Evolutionary conservation across 805 yeast genomes (phyloP).

Genomic region (Starmerella stellata): DNA sequence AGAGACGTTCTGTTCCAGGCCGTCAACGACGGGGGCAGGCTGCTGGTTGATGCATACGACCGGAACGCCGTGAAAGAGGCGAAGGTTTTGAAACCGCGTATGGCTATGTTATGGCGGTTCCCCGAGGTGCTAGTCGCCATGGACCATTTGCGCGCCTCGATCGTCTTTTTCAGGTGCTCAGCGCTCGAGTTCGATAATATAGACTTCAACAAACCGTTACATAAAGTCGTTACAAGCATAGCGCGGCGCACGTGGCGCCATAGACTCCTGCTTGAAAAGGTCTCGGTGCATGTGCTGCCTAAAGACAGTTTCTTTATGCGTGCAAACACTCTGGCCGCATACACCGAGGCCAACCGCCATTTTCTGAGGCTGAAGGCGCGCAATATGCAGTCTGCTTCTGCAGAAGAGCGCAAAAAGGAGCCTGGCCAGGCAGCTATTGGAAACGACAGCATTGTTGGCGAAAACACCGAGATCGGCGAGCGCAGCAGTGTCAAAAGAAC

Average conservation of each 20-base stretch:
- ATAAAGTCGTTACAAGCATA: conserved; percentile 51
- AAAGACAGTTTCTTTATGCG: conserved; percentile 41
- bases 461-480: conserved; percentile 51
- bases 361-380: conserved; percentile 44
- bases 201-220: conserved; percentile 15
- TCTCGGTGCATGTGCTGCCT: conserved; percentile 58
- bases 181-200: conserved; percentile 33
- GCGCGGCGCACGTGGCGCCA: conserved; percentile 90
- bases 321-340: conserved; percentile 59
- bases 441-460: conserved; percentile 67
- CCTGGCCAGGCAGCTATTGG: conserved; percentile 54
- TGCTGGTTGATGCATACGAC: conserved; percentile 54
- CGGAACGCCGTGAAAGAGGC: conserved; percentile 50
- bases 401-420: conserved; percentile 12
- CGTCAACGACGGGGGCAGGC: conserved; percentile 13
- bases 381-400: conserved; percentile 8
- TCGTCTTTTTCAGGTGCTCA: conserved; percentile 43
- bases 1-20: conserved; percentile 37
- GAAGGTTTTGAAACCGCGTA: conserved; percentile 57
- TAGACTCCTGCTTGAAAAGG: conserved; percentile 35
- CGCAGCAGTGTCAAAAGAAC: conserved; percentile 73
- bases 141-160: conserved; percentile 52
- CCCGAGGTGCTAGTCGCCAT: conserved; percentile 66
- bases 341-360: conserved; percentile 75
- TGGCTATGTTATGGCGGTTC: conserved; percentile 77